These are phyloP conservation scores for Caulochytrium protostelioides DNA, from an alignment of 371 early-diverging fungal species.

Conservation along the genomic window DNA sequence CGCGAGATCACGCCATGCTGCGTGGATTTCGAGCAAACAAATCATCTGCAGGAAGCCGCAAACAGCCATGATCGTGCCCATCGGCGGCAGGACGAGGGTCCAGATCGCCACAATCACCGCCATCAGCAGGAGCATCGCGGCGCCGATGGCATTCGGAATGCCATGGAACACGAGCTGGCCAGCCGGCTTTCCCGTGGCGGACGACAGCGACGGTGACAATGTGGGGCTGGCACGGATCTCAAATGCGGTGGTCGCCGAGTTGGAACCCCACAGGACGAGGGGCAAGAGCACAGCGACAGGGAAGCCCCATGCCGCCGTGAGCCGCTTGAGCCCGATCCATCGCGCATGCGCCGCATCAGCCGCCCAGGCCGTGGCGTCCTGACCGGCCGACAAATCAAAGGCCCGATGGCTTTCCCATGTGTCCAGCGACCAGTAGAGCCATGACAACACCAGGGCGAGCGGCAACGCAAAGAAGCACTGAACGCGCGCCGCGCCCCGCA, in stretches of 20 bases:
- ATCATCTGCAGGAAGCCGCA: slow-evolving; percentile 26
- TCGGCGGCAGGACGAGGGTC: slow-evolving; percentile 40
- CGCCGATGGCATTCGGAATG: slow-evolving; percentile 26
- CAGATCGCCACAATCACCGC: slow-evolving; percentile 29
- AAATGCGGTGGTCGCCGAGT: slow-evolving; percentile 11
- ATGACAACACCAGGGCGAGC: slow-evolving; percentile 24
- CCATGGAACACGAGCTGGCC: slow-evolving; percentile 24
- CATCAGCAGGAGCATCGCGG: slow-evolving; percentile 21
- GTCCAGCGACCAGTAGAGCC: slow-evolving; percentile 41
- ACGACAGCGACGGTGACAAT: not conserved
- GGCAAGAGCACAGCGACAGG: slow-evolving; percentile 2
- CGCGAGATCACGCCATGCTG: slow-evolving; percentile 20
- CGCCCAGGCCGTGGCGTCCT: slow-evolving; percentile 1
- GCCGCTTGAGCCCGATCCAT: no score
- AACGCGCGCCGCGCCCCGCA: slow-evolving; percentile 5
- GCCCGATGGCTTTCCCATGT: slow-evolving; percentile 16
- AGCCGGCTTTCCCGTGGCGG: slow-evolving; percentile 4
- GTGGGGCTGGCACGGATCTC: not conserved
- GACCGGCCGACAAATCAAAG: slow-evolving; percentile 1
- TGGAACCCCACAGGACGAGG: slow-evolving; percentile 10
- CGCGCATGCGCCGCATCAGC: no score
- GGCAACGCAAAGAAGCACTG: slow-evolving; percentile 9
- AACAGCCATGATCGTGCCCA: slow-evolving; percentile 43
- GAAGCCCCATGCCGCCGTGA: slow-evolving; percentile 10
- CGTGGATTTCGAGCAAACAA: slow-evolving; percentile 25